Evolutionary conservation across 345 rosid species (phyloP), one percentile per base, ranked within the genome.

Genomic region (Citrus medica): DNA sequence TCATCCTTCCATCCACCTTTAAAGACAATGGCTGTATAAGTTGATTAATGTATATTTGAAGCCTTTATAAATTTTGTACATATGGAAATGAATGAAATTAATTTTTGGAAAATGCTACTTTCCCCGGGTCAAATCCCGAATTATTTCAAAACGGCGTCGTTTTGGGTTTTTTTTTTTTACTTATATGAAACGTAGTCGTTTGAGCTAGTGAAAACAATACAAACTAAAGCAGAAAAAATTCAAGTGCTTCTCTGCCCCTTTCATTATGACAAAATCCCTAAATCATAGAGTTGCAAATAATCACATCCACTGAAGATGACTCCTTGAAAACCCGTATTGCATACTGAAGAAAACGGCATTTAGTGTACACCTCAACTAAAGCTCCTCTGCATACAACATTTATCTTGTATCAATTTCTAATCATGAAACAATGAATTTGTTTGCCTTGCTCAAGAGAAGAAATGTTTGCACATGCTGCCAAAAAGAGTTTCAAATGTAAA

Each of bases 211-310:
- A n/a, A n/a, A n/a, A n/a, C n/a, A n/a, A n/a, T n/a, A n/a, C n/a
- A n/a, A n/a, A n/a, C n/a, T n/a, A n/a, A n/a, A n/a, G n/a, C n/a
- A n/a, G n/a, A n/a, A n/a, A n/a, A n/a, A n/a, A n/a, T 79, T 86
- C 83, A 76, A 91, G 83, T 53, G 80, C 93, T 42, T 89, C 87
- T 61, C 80, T 82, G 73, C 92, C 88, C 84, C 84, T 88, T 82
- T 91, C 87, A 53, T 87, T 88, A 78, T 86, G 89, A 84, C 85
- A 89, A 60, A 90, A 90, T 73, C 97, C 98, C 37, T 87, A 79
- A 80, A 93, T 84, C 51, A 95, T 82, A 28, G 94, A 85, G 86
- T 95, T 92, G 93, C 97, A 95, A 66, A 92, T 87, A 79, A 89
- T 56, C 79, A 92, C 69, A 79, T 95, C 95, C 27, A 84, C 75